Base-by-base conservation (phyloP, 2,329 filamentous ascomycete genomes). In the Alternaria alternata region DNA sequence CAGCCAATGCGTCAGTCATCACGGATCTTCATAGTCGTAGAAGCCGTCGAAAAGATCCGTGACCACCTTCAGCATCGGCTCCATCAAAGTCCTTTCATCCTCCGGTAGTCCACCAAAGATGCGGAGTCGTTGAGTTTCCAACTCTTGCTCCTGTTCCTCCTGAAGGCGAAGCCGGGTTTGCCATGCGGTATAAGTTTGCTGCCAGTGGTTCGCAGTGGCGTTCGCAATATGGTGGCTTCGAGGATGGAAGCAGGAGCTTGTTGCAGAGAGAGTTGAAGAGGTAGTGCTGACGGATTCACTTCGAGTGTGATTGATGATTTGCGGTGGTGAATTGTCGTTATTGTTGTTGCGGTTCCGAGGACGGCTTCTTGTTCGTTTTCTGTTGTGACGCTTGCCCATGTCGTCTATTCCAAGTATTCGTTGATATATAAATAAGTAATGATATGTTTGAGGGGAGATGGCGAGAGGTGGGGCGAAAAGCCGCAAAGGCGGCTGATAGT, bases 41-140 rank as follows among this genome's bases (percentile, higher is more conserved):
- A 73, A 68, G 32, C 79, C 80, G 57, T 81, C 74, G 64, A 83
- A 83, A 14, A 83, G 74, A 62, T 79, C 76, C 54, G 80, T 79
- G 20, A 83, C 81, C 11, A 83, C 81, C 68, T 80, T 80, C 60
- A 83, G 67, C 81, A 83, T 83, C 3, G 79, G 77, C 51, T 78
- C 80, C 51, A 81, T 73, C 14, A 83, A 74, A 61, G 73, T 74
- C 66, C 72, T 71, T 64, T 81, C 80, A 59, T 81, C 80, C 54
- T 77, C 78, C 46, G 71, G 76, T 54, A 78, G 72, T 28, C 80
- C 81, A 20, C 81, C 81, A 65, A 82, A 83, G 62, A 81, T 74
- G 32, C 80, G 75, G 43, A 79, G 70, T n/a, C 75, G 72, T 53
- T 79, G 74, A 34, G 65, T 71, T 62, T 79, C 77, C 58, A 76